Percentiles rank a stretch among this genome's conserved stretches.
Conservation (phyloP, 768 basidiomycete genomes). For the Amyloporia xantha region DNA sequence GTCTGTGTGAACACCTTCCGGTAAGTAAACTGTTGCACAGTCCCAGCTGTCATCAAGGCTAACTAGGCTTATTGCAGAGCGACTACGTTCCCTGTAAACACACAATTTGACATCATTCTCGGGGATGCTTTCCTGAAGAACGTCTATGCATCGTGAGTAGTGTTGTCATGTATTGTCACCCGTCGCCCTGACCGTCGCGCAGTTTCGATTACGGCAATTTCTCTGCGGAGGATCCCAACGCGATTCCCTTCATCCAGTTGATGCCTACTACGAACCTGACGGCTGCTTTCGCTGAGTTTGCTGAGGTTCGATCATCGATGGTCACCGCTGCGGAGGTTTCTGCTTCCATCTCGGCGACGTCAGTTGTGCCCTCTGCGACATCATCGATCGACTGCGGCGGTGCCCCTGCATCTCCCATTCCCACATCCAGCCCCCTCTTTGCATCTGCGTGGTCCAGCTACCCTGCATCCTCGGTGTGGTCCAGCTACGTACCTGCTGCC, state of each 20-base stretch:
- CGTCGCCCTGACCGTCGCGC: too few species aligned
- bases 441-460: conserved; percentile 2
- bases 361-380: neutral
- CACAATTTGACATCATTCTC: conserved; percentile 23
- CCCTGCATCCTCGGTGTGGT: neutral
- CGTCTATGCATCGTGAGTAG: conserved; percentile 26
- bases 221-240: conserved; percentile 13
- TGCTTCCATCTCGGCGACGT: neutral
- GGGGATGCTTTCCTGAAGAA: conserved; percentile 31
- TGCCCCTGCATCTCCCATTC: neutral
- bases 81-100: conserved; percentile 11
- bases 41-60: neutral
- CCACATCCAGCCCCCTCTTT: neutral
- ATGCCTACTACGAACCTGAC: conserved; percentile 18
- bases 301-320: neutral
- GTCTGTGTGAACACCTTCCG: conserved; percentile 26
- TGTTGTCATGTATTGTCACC: too few species aligned
- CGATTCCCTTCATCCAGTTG: conserved; percentile 28
- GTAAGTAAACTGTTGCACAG: conserved; percentile 8
- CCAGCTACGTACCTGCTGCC: neutral
- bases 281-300: conserved; percentile 24
- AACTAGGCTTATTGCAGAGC: conserved; percentile 5
- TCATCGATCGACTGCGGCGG: neutral
- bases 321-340: neutral
- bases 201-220: conserved; percentile 22